Conservation (phyloP, 805 yeast genomes). For the Lipomyces orientalis region DNA sequence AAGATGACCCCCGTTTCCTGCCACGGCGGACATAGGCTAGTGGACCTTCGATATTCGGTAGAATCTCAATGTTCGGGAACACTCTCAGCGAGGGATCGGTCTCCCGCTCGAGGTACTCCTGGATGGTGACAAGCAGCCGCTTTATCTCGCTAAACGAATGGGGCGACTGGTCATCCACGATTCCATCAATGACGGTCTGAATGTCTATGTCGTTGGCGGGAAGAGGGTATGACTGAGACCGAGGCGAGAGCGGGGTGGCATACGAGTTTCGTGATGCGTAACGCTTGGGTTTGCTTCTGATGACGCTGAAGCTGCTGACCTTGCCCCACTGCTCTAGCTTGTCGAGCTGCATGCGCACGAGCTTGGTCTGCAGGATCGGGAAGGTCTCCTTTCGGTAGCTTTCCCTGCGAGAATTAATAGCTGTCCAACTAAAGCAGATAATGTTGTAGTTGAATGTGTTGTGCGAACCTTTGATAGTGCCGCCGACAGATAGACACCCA, state of each 20-base stretch:
- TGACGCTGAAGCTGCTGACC: conserved; percentile 24
- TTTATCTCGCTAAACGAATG: conserved; percentile 21
- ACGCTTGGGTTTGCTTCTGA: conserved; percentile 11
- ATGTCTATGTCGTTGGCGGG: conserved; percentile 2
- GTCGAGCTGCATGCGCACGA: conserved; percentile 32
- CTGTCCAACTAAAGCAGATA: no score
- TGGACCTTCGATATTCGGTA: conserved; percentile 25
- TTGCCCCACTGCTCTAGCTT: conserved; percentile 33
- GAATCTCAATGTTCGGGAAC: conserved; percentile 30
- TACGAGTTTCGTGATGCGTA: neutral
- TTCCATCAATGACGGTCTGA: neutral
- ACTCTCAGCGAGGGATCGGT: conserved; percentile 10
- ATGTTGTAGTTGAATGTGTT: neutral
- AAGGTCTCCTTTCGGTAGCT: conserved; percentile 31
- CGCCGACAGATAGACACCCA: conserved; percentile 35
- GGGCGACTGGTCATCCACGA: neutral
- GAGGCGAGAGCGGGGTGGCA: conserved; percentile 1
- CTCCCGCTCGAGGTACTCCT: conserved; percentile 6
- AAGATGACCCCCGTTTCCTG: neutral
- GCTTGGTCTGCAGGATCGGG: conserved; percentile 30
- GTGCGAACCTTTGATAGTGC: conserved; percentile 30
- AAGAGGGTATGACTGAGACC: neutral
- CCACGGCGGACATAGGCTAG: conserved; percentile 15
- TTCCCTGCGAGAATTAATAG: conserved; percentile 13
- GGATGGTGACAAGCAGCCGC: conserved; percentile 15